Conservation (phyloP, 2,329 filamentous ascomycete genomes). For the Orbilia blumenaviensis region DNA sequence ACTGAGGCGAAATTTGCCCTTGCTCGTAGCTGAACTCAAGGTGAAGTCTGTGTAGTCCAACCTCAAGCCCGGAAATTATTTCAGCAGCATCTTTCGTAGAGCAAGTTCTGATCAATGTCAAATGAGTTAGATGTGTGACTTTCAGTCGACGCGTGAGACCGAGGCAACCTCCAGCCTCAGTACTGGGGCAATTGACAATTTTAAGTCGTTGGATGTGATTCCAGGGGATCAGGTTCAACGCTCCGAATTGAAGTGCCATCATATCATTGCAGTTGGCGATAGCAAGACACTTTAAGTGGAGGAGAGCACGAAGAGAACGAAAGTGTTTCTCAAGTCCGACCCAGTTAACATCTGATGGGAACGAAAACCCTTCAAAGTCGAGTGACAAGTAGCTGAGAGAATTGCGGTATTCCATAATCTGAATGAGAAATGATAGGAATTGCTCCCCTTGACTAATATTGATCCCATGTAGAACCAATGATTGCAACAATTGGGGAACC, state of each 20-base stretch:
- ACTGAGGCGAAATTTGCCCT: not conserved
- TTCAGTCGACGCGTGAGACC: not conserved
- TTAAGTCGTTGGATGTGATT: not conserved
- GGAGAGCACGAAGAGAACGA: not conserved
- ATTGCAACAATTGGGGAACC: not conserved
- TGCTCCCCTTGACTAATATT: not conserved
- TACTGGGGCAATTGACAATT: not conserved
- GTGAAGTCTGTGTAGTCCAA: slow-evolving; percentile 9
- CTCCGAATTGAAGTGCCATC: slow-evolving; percentile 6
- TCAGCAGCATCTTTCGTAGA: not conserved
- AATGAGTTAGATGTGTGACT: not conserved
- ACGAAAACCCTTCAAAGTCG: not conserved
- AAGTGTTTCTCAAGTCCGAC: not conserved
- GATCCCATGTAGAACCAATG: slow-evolving; percentile 10
- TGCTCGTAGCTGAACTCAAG: slow-evolving; percentile 23
- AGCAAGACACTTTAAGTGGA: not conserved
- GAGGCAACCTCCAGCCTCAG: not conserved
- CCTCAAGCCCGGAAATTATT: not conserved
- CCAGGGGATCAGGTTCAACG: slow-evolving; percentile 4
- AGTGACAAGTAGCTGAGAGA: slow-evolving; percentile 13
- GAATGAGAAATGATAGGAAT: not conserved
- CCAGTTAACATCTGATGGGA: not conserved
- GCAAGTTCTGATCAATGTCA: slow-evolving; percentile 16
- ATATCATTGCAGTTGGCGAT: slow-evolving; percentile 11
- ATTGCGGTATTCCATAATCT: not conserved